Evolutionary conservation across 345 rosid genomes (phyloP), one percentile per base, ranked within the genome.

Genomic region (Clarkia xantiana): DNA sequence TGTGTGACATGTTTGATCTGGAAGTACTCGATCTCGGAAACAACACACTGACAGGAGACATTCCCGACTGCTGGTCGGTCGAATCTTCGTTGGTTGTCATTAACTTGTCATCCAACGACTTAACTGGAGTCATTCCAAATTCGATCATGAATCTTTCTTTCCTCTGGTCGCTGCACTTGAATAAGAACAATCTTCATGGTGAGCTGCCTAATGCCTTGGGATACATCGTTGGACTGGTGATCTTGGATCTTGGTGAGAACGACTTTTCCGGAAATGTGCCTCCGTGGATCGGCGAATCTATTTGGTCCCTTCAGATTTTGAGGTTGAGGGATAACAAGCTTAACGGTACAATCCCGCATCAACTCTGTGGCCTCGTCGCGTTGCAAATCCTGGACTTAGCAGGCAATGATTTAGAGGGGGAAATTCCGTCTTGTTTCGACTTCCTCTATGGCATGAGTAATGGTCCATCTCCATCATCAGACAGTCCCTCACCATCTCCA

Each of bases 171-270:
- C 14, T 65, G 47, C 53, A 13, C 11, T 8, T 45, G 20, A 17
- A 34, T 3, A 25, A 51, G 34, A 62, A 23, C 19, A 51, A 38
- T 16, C 20, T 56, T 23, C 41, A 19, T 16, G 62, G 62, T 11
- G 53, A 56, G 14, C 39, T 51, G 14, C 61, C 67, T 38, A 3
- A 11, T 13, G 52, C 57, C 40, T 46, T 62, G 29, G 8, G 49
- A n/a, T 14, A 49, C 12, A 45, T 55, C 17, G 11, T 11, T 23
- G 0, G 3, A 2, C 41, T 61, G 50, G 11, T 8, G 23, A 14
- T 52, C 5, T 11, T 66, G 39, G 70, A 60, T 44, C 53, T 66
- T 8, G 49, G 51, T 19, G 45, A 47, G 9, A 66, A 66, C 14
- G 52, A 4, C 11, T 41, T 66, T 9, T 55, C 44, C 1, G 63